Base-by-base conservation (phyloP, 805 yeast species). In the Candida tibetensis region DNA sequence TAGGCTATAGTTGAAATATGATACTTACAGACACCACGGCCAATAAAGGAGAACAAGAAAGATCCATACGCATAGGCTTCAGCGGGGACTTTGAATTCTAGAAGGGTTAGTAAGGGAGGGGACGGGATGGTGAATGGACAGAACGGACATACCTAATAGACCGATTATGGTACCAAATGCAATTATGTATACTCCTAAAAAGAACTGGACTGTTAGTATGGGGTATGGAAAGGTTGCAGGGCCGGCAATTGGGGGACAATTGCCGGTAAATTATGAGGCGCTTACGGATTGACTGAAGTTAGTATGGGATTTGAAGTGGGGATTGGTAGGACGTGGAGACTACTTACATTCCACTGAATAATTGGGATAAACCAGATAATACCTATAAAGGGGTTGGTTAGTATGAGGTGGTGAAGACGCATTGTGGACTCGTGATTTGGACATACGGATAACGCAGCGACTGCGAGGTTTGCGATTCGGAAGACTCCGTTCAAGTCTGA, bases 31-130 rank as follows among this genome's bases (percentile, higher is more conserved):
- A 76, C 57, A 17, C 91, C 93, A 48, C 93, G 73, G 8, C 93
- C 91, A n/a, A 82, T 57, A 48, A 81, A 82, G 19, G 85, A 79
- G 53, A 79, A 82, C 48, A 81, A 70, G 42, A 82, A 81, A 3
- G 86, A 80, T 5, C 79, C 85, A 50, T 77, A 84, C 4, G 76
- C 69, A 48, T 77, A 72, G n/a, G 84, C 73, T 44, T 78, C 76
- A 4, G 82, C 72, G 13, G 87, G 81, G 10, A 71, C 72, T 22
- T 59, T 59, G 54, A 76, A 75, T 52, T 76, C 82, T 58, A 55
- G n/a, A 35, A 2, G 21, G 9, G 54, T 48, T 52, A 49, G 53
- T 47, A 41, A 18, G 6, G 4, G 5, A 12, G 5, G 17, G 16
- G 17, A 8, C 17, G 15, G 17, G 17, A 17, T 5, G 10, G 17